Evolutionary conservation across 495 filamentous ascomycete species (phyloP).

Genomic region (Daldinia concentrica): DNA sequence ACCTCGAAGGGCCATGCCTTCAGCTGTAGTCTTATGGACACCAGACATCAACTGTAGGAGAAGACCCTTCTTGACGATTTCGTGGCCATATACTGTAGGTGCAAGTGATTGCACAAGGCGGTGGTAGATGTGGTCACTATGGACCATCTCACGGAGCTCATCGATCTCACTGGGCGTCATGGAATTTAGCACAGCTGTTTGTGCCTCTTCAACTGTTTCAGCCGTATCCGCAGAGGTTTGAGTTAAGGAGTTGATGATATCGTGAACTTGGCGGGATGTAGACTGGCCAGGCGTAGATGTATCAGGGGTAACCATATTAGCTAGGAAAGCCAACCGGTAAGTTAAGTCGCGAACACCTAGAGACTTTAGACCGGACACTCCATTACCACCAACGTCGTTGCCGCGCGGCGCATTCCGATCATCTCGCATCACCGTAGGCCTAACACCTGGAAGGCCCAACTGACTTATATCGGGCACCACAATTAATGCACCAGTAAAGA

Average conservation of each 20-base stretch:
- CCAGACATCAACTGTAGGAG: constrained; percentile 93
- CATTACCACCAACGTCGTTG: constrained; percentile 79
- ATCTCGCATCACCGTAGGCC: constrained; percentile 86
- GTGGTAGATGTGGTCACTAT: constrained; percentile 92
- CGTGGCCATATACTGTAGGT: constrained; percentile 96
- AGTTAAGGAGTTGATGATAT: constrained; percentile 83
- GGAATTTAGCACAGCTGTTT: constrained; percentile 85
- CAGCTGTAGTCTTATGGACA: constrained; percentile 86
- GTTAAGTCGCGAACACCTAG: constrained; percentile 95
- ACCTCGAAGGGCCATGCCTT: constrained; percentile 92
- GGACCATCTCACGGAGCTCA: constrained; percentile 90
- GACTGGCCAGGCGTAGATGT: constrained; percentile 74
- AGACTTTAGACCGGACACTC: constrained; percentile 88
- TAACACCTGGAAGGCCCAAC: constrained; percentile 86
- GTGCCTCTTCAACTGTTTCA: constrained; percentile 80
- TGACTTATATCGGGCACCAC: constrained; percentile 98
- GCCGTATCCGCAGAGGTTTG: constrained; percentile 70
- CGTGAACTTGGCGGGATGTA: constrained; percentile 57
- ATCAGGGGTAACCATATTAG: constrained; percentile 96
- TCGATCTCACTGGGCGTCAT: constrained; percentile 86
- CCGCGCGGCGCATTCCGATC: constrained; percentile 74
- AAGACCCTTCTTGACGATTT: constrained; percentile 96
- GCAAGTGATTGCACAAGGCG: constrained; percentile 95
- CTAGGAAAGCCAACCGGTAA: constrained; percentile 95
- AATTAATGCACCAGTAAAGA: constrained; percentile 96